Evolutionary conservation across 441 rosid species (phyloP).

Genomic region (Adansonia madagascariensis): DNA sequence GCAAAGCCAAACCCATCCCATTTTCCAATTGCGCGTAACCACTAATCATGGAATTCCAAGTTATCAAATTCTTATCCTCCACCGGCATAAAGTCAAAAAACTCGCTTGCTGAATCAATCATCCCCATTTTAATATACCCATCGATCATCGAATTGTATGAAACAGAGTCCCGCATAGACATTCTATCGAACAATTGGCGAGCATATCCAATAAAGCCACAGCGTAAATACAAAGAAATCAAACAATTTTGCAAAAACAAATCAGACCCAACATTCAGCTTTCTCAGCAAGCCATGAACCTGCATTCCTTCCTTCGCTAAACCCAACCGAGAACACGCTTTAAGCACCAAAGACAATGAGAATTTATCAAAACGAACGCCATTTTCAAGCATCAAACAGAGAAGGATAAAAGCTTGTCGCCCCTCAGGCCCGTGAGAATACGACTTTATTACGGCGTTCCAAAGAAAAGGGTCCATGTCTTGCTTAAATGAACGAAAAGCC

Average conservation of each 20-base stretch:
- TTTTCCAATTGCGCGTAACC: conserved; percentile 47
- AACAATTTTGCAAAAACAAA: conserved; percentile 67
- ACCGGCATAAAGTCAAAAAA: conserved; percentile 50
- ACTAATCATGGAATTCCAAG: conserved; percentile 66
- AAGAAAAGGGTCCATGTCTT: conserved; percentile 57
- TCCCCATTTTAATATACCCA: conserved; percentile 59
- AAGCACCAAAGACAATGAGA: conserved; percentile 66
- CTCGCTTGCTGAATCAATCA: conserved; percentile 42
- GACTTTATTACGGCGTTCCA: conserved; percentile 81
- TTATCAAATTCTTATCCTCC: conserved; percentile 48
- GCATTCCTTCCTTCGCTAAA: conserved; percentile 58
- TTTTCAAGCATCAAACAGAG: conserved; percentile 63
- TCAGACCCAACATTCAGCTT: conserved; percentile 57
- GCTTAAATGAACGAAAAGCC: conserved; percentile 21
- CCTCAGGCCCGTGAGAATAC: conserved; percentile 69
- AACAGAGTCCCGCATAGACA: conserved; percentile 54
- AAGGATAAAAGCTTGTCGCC: conserved; percentile 48
- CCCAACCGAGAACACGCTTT: conserved; percentile 77
- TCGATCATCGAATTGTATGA: conserved; percentile 67
- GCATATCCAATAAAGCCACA: conserved; percentile 51
- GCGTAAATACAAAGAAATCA: conserved; percentile 49
- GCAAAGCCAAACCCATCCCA: conserved; percentile 42
- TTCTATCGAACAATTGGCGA: conserved; percentile 53
- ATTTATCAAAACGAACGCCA: conserved; percentile 59
- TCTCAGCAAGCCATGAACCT: conserved; percentile 76